Evolutionary conservation across 345 rosid species (phyloP).

Genomic region (Rubroshorea leprosula): DNA sequence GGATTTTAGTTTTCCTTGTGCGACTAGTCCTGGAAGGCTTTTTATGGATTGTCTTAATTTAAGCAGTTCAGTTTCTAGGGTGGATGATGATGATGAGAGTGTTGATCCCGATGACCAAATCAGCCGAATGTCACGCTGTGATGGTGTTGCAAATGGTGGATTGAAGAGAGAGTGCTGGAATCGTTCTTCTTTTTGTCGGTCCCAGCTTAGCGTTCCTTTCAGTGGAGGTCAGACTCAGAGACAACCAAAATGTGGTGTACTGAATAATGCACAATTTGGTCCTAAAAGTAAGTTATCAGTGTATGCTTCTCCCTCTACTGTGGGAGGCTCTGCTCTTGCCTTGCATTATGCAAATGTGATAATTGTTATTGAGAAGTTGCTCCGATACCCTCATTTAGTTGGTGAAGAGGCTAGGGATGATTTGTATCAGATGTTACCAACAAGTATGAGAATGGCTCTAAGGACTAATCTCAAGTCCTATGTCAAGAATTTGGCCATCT

Average conservation of each 20-base stretch:
- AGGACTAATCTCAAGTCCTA: conserved; percentile 41
- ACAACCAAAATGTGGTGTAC: neutral
- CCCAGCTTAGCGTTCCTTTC: conserved; percentile 21
- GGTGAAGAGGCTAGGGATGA: conserved; percentile 28
- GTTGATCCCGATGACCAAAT: conserved; percentile 30
- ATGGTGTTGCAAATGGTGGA: conserved; percentile 26
- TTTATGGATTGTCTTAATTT: conserved; percentile 80
- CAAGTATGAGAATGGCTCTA: conserved; percentile 22
- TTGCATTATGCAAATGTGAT: conserved; percentile 42
- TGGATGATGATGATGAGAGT: conserved; percentile 38
- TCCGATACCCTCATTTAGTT: conserved; percentile 18
- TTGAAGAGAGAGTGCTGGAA: conserved; percentile 26
- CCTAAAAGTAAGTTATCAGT: conserved; percentile 34
- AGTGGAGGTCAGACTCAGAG: conserved; percentile 18
- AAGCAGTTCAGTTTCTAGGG: conserved; percentile 55
- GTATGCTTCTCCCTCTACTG: conserved; percentile 51
- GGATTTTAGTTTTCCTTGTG: conserved; percentile 74
- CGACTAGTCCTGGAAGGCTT: conserved; percentile 71
- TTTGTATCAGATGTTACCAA: conserved; percentile 40
- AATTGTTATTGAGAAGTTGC: conserved; percentile 24
- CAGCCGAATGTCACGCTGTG: conserved; percentile 45
- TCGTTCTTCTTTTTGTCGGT: conserved; percentile 21
- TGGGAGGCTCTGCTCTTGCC: conserved; percentile 47
- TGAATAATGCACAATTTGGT: conserved; percentile 14
- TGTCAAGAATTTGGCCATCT: conserved; percentile 72